Evolutionary conservation across 225 moss, liverwort and hornwort genomes (phyloP), one percentile per base, ranked within the genome.

Genomic region (Straminergon stramineum): DNA sequence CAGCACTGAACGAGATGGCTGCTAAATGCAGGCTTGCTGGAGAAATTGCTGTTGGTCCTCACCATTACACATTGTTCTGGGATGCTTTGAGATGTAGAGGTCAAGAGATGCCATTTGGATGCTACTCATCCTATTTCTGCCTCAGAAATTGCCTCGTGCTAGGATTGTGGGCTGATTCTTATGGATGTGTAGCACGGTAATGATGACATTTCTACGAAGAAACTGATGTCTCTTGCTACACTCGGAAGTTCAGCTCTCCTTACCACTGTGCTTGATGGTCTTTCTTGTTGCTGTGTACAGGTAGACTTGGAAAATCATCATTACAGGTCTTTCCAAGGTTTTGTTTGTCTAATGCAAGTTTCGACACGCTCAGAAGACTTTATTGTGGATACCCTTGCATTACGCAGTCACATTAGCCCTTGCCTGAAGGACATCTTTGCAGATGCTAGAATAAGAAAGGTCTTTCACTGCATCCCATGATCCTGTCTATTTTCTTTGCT

Each of bases 311-410:
- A 99, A 91, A 92, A 97, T 94, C 99, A 99, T 34, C 95, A 97
- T 78, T 99, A 99, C 89, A 95, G 99, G 75, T 99, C 99, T 79
- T 99, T 94, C 93, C 99, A 97, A 97, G 99, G 99, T 79, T 97
- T 99, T 90, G 94, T 97, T 87, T 99, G 99, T 91, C 91, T 99
- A 22, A 97, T 99, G 96, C 99, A 99, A 94, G 90, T 99, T 82
- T 99, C 99, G 68, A 99, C 97, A 43, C 97, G 99, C 61, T 82
- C 93, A 83, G 99, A 97, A 91, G 99, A 99, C 89, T 99, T 99
- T 79, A 92, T 99, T 79, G 93, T 99, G 80, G 97, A 99, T 87
- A 92, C 97, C 31, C 91, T 99, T 86, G 95, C 96, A 78, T 93
- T 99, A 67, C 95, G 99, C 70, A 97, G 97, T 92, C 93, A 97